Evolutionary conservation across 768 basidiomycete species (phyloP).

Genomic region (Leccinum aurantiacum): DNA sequence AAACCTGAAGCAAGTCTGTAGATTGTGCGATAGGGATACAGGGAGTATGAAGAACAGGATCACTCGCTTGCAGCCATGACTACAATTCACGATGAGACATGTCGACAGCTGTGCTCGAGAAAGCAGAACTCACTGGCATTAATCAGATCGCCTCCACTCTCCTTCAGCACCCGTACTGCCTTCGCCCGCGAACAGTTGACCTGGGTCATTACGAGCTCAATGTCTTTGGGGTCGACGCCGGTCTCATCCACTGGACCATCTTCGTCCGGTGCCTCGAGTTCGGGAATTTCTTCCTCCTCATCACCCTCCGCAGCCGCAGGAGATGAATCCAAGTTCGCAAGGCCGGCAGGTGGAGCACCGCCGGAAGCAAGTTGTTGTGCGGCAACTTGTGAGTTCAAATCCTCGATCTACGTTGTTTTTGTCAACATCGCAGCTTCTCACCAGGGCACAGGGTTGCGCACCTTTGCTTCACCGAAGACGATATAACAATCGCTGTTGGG

Average conservation of each 20-base stretch:
- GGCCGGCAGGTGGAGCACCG: constrained; percentile 43
- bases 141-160: constrained; percentile 91
- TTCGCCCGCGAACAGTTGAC: constrained; percentile 90
- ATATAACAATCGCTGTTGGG: constrained; percentile 98
- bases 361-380: constrained; percentile 73
- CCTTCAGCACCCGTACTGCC: constrained; percentile 87
- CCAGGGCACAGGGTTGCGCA: constrained; percentile 29
- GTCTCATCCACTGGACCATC: constrained; percentile 83
- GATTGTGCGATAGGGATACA: constrained; percentile 33
- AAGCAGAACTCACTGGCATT: constrained; percentile 79
- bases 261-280: constrained; percentile 79
- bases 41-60: constrained; percentile 36
- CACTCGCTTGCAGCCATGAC: constrained; percentile 94
- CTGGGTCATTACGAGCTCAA: constrained; percentile 89
- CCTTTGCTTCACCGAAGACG: constrained; percentile 98
- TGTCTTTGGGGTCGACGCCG: constrained; percentile 90
- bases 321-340: constrained; percentile 49
- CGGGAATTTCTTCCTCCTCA: constrained; percentile 78
- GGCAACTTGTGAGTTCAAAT: constrained; percentile 79
- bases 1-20: constrained; percentile 15
- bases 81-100: constrained; percentile 32
- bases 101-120: constrained; percentile 1
- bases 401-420: constrained; percentile 62
- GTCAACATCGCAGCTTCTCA: background rate
- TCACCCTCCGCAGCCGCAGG: constrained; percentile 53